Evolutionary conservation across 2,329 filamentous ascomycete species (phyloP).

Genomic region (Amauroascus niger): DNA sequence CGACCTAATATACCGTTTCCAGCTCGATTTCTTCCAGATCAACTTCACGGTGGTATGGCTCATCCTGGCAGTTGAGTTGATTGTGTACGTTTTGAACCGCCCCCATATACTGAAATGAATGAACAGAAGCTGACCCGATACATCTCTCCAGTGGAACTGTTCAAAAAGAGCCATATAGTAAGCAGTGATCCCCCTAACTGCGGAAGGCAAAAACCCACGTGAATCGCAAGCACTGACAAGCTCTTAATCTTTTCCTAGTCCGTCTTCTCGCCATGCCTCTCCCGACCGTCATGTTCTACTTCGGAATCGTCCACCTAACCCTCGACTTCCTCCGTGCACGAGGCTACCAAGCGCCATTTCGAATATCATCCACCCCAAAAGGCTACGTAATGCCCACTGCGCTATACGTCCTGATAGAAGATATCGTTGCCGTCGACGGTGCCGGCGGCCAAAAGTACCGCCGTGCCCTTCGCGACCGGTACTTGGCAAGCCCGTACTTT

Average conservation of each 20-base stretch:
- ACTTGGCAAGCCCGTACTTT: slow-evolving; percentile 47
- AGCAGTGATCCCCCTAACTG: slow-evolving; percentile 10
- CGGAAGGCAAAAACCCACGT: neutral
- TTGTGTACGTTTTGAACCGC: slow-evolving; percentile 29
- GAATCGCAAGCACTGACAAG: slow-evolving; percentile 5
- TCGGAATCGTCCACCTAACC: slow-evolving; percentile 34
- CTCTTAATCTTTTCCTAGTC: slow-evolving; percentile 22
- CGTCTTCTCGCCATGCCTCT: slow-evolving; percentile 38
- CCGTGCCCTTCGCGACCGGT: slow-evolving; percentile 43
- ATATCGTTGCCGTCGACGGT: slow-evolving; percentile 58
- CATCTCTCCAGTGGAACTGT: slow-evolving; percentile 30
- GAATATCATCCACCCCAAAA: slow-evolving; percentile 54
- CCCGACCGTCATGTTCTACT: slow-evolving; percentile 40
- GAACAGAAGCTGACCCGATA: neutral
- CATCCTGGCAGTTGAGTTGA: slow-evolving; percentile 35
- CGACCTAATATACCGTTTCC: neutral
- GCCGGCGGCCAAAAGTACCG: slow-evolving; percentile 48
- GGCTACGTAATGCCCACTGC: slow-evolving; percentile 51
- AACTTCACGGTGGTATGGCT: slow-evolving; percentile 40
- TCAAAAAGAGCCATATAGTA: slow-evolving; percentile 33
- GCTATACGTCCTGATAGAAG: slow-evolving; percentile 57
- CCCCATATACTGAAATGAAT: no score
- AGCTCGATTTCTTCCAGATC: slow-evolving; percentile 41
- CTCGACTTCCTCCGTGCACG: slow-evolving; percentile 35
- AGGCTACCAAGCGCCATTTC: slow-evolving; percentile 47